Evolutionary conservation across 2,329 filamentous ascomycete species (phyloP).

Genomic region (Diaporthe velutina): DNA sequence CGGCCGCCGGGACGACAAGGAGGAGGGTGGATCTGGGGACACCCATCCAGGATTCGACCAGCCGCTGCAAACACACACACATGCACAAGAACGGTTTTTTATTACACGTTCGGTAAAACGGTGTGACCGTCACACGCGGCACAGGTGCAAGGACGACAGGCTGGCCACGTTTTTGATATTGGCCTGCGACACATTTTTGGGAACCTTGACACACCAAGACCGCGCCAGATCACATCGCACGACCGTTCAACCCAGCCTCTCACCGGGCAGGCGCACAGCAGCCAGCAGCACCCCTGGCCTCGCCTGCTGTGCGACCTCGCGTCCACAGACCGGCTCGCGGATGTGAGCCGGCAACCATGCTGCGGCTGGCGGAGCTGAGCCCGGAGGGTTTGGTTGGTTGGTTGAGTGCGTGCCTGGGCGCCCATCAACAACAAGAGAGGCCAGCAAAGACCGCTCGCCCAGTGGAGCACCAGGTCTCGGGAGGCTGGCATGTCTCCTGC

Average conservation of each 20-base stretch:
- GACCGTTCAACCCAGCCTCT: not conserved
- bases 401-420: not conserved
- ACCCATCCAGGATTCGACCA: not conserved
- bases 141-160: slow-evolving; percentile 30
- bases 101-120: not conserved
- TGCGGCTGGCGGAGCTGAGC: not conserved
- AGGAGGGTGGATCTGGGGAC: not conserved
- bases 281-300: not conserved
- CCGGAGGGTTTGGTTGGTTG: not conserved
- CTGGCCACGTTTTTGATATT: slow-evolving; percentile 39
- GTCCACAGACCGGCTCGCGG: slow-evolving; percentile 27
- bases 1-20: not conserved
- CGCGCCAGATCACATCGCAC: slow-evolving; percentile 28
- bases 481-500: slow-evolving; percentile 2
- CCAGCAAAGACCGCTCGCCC: not conserved
- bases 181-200: slow-evolving; percentile 32
- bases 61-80: not conserved
- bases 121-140: slow-evolving; percentile 22
- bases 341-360: slow-evolving; percentile 1
- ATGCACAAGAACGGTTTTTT: slow-evolving; percentile 3
- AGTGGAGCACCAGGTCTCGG: slow-evolving; percentile 27
- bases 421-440: not conserved
- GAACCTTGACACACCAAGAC: not conserved
- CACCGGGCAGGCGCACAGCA: not conserved
- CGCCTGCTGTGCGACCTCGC: slow-evolving; percentile 20